Evolutionary conservation across 345 rosid species (phyloP).

Genomic region (Boechera divaricarpa): DNA sequence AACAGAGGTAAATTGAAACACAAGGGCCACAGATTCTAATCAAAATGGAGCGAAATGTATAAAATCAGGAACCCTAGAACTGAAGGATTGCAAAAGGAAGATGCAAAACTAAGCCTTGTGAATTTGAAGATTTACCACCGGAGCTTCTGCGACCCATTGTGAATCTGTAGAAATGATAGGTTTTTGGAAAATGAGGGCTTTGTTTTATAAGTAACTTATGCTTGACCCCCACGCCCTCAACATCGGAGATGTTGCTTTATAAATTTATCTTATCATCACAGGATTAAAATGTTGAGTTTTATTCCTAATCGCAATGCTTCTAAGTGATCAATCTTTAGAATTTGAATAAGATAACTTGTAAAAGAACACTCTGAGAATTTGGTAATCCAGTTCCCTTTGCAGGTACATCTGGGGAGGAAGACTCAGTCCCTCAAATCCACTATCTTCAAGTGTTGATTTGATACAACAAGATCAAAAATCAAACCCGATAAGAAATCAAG

Average conservation of each 20-base stretch:
- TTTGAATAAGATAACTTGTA: too few species aligned
- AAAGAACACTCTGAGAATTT: too few species aligned
- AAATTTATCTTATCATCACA: not conserved
- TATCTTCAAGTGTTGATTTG: too few species aligned
- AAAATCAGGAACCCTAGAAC: conserved; percentile 7
- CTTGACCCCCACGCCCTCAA: conserved; percentile 25
- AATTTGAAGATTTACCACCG: not conserved
- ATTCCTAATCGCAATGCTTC: too few species aligned
- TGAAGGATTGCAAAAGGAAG: not conserved
- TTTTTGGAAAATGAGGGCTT: not conserved
- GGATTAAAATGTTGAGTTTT: too few species aligned
- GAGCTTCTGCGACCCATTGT: conserved; percentile 23
- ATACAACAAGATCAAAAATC: too few species aligned
- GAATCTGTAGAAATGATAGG: not conserved
- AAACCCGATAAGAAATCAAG: too few species aligned
- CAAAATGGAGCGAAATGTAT: not conserved
- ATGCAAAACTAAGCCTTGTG: not conserved
- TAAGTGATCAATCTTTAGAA: too few species aligned
- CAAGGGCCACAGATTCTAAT: not conserved
- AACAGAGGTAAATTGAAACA: not conserved
- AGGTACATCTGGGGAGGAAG: too few species aligned
- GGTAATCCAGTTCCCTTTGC: too few species aligned
- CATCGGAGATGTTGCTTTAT: conserved; percentile 16
- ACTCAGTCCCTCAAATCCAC: too few species aligned
- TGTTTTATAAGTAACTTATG: conserved; percentile 5